A percentile compares a stretch with the other conserved stretches of the same genome.
Evolutionary conservation across 2,329 filamentous ascomycete species (phyloP).

Genomic region (Ascocoryne sarcoides): DNA sequence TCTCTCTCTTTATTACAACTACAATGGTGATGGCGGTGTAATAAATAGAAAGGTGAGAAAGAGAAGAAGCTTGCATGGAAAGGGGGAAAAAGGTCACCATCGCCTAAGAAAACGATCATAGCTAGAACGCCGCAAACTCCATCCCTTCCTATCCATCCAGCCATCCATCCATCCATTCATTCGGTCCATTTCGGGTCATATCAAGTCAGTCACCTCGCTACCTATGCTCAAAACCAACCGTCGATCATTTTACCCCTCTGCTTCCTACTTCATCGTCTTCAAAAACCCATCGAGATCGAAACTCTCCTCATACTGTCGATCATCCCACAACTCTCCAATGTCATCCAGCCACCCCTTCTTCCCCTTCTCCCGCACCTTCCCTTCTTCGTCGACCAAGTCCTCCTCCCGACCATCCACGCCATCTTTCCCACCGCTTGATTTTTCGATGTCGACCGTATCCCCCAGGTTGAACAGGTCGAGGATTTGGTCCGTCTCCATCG

Average conservation of each 20-base stretch:
- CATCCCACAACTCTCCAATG: slow-evolving; percentile 92
- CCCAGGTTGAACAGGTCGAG: slow-evolving; percentile 91
- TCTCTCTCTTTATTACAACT: too few species aligned
- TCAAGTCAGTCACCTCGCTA: too few species aligned
- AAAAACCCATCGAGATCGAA: slow-evolving; percentile 94
- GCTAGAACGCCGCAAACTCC: too few species aligned
- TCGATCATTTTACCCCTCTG: not conserved
- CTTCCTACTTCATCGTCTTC: slow-evolving; percentile 60
- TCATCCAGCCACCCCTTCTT: slow-evolving; percentile 97
- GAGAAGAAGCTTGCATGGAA: too few species aligned
- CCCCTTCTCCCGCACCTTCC: slow-evolving; percentile 85
- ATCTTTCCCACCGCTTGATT: slow-evolving; percentile 43
- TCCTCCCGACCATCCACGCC: slow-evolving; percentile 57
- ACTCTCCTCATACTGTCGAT: slow-evolving; percentile 95
- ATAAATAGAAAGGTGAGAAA: too few species aligned
- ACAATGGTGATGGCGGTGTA: too few species aligned
- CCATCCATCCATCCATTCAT: too few species aligned
- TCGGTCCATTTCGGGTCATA: too few species aligned
- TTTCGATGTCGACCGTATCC: slow-evolving; percentile 63
- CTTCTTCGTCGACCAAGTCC: slow-evolving; percentile 90
- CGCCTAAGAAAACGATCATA: too few species aligned
- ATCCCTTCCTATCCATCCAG: too few species aligned
- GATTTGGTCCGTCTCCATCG: slow-evolving; percentile 98
- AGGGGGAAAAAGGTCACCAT: too few species aligned
- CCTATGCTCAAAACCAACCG: too few species aligned